A percentile compares a stretch with the other conserved stretches of the same genome.
phyloP scores from a whole-genome alignment of 2,329 filamentous ascomycete genomes.

The Beauveria medogensis region DNA sequence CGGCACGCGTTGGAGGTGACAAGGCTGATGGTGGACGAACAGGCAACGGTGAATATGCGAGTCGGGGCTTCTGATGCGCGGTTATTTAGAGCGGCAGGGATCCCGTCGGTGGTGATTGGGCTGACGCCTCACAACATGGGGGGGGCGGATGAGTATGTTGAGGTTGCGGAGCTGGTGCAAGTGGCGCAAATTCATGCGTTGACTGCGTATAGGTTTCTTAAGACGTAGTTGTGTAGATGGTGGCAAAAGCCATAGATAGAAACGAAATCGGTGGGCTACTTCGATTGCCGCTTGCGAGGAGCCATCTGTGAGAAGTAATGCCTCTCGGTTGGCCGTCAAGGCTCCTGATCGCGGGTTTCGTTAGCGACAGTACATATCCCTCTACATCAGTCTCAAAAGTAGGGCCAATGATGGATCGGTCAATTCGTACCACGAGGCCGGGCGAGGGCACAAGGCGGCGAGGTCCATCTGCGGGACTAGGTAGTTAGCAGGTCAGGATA shows the following conservation, averaged over 20 bases:
- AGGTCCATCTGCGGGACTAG: not conserved
- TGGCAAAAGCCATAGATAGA: not conserved
- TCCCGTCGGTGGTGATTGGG: constrained; percentile 13
- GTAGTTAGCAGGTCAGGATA: not conserved
- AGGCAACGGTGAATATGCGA: constrained; percentile 11
- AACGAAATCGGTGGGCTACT: not conserved
- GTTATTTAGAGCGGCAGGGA: constrained; percentile 7
- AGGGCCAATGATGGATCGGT: not conserved
- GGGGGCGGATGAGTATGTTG: constrained; percentile 10
- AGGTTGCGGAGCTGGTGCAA: constrained; percentile 9
- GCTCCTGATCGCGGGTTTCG: not conserved
- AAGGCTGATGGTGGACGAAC: constrained; percentile 1
- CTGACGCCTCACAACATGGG: constrained; percentile 14
- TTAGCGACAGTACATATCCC: not conserved
- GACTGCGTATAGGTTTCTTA: constrained; percentile 10
- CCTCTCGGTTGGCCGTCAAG: no score
- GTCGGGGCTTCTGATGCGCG: constrained; percentile 13
- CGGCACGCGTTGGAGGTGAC: constrained; percentile 8
- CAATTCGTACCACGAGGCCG: not conserved
- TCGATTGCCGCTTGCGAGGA: no score
- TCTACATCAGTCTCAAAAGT: not conserved
- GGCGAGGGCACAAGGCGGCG: not conserved
- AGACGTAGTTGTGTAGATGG: not conserved
- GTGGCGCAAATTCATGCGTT: constrained; percentile 13
- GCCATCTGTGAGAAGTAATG: no score